Conservation (phyloP, 23 red algal genomes). For the Chondrus crispus region DNA sequence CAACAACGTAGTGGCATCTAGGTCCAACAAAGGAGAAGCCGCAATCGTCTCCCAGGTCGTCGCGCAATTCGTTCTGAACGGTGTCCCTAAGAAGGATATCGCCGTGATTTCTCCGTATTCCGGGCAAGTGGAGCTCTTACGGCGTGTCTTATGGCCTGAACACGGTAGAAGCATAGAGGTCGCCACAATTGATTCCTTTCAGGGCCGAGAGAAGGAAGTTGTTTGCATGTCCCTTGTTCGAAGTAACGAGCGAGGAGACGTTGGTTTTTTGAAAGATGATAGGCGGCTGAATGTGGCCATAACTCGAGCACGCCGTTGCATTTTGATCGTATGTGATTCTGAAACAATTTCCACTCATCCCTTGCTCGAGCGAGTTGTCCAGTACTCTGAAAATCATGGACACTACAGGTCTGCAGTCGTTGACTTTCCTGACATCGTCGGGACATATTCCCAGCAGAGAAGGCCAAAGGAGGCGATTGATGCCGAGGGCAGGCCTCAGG, state of each 20-base stretch:
- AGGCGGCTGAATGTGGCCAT: slow-evolving; percentile 87
- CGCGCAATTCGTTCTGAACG: background rate
- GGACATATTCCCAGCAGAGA: background rate
- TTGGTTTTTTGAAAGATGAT: slow-evolving; percentile 82
- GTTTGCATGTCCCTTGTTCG: slow-evolving; percentile 80
- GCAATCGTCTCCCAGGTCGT: background rate
- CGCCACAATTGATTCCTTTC: slow-evolving; percentile 81
- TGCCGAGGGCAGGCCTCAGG: background rate
- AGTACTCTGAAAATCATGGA: slow-evolving; percentile 1
- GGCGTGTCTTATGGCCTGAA: background rate
- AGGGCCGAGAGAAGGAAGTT: slow-evolving; percentile 86
- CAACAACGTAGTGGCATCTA: background rate
- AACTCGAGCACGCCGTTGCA: slow-evolving; percentile 68
- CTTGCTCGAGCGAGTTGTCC: background rate
- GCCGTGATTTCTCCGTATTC: slow-evolving; percentile 83
- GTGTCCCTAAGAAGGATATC: slow-evolving; percentile 18
- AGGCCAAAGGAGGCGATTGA: slow-evolving; percentile 18
- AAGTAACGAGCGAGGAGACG: slow-evolving; percentile 44
- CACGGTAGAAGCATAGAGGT: background rate
- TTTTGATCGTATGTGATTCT: slow-evolving; percentile 64
- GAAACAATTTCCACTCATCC: slow-evolving; percentile 44
- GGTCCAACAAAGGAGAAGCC: slow-evolving; percentile 11
- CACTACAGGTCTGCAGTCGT: background rate
- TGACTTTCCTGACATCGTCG: slow-evolving; percentile 14
- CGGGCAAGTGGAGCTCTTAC: slow-evolving; percentile 65